Evolutionary conservation across 78 protist genomes (phyloP).

Genomic region (Emiliania huxleyi): DNA sequence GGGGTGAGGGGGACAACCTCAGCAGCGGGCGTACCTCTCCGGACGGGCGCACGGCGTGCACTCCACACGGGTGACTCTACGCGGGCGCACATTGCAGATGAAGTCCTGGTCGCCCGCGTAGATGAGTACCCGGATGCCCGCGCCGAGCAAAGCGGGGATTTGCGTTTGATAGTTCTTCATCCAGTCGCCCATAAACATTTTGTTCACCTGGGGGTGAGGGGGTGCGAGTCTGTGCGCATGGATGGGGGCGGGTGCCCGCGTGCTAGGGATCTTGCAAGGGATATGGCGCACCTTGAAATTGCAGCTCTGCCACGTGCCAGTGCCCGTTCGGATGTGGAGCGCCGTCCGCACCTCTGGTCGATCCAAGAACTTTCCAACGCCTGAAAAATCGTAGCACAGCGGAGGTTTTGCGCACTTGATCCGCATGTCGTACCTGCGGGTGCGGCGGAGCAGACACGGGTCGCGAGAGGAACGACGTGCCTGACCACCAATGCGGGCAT

Average conservation of each 20-base stretch:
- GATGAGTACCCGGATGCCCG: slow-evolving; percentile 54
- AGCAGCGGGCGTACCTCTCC: background rate
- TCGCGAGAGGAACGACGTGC: too few relatives aligned
- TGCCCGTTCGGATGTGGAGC: background rate
- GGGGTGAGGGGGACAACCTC: background rate
- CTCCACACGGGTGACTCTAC: too few relatives aligned
- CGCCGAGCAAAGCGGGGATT: slow-evolving; percentile 21
- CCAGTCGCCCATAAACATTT: slow-evolving; percentile 5
- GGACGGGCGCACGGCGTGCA: background rate
- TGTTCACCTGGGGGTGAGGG: slow-evolving; percentile 8
- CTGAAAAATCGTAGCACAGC: slow-evolving; percentile 78
- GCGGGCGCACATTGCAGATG: too few relatives aligned
- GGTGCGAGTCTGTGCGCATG: too few relatives aligned
- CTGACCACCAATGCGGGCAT: too few relatives aligned
- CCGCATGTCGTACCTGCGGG: slow-evolving; percentile 64
- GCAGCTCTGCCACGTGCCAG: background rate
- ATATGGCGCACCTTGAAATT: too few relatives aligned
- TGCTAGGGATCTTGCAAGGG: too few relatives aligned
- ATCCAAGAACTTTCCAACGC: background rate
- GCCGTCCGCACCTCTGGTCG: background rate
- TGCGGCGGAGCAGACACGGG: too few relatives aligned
- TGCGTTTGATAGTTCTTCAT: background rate
- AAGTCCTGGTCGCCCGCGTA: slow-evolving; percentile 53
- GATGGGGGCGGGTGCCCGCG: too few relatives aligned
- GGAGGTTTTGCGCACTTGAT: slow-evolving; percentile 45